Base-by-base conservation (phyloP, 768 basidiomycete species). In the Mycena haematopus region DNA sequence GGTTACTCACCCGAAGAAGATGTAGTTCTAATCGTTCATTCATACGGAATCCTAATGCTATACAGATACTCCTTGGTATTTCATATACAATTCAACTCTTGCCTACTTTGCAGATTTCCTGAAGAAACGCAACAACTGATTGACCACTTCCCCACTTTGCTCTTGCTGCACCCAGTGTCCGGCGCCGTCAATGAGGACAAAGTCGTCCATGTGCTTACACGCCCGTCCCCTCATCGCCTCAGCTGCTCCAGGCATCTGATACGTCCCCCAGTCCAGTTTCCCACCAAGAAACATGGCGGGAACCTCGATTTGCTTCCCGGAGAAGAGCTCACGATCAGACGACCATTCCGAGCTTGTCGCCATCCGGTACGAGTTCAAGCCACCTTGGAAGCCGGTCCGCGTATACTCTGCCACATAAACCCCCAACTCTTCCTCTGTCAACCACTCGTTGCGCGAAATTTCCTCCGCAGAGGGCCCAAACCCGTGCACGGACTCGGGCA, bases 381-480 rank as follows among this genome's bases (percentile, higher is more conserved):
- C 86, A n/a, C 86, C 86, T 68, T 87, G 86, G 60, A 88, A 88
- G 1, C 88, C 86, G 1, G 83, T 85, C 44, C 80, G 75, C 0
- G 68, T 65, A 60, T 80, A 89, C 65, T 82, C 81, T 22, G 76
- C 65, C 2, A 80, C 78, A 67, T 86, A 88, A 13, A 85, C 79
- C 0, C 60, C 71, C 14, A 86, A 77, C 51, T 84, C 84, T 0
- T 74, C 78, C 11, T 83, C 80, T 5, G 79, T 60, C 10, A 88
- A 72, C 87, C 87, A 89, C 11, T 56, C 44, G 40, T 75, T 75
- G 11, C 46, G 36, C 11, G 61, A 50, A 7, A 76, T 66, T 53
- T 77, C 74, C 25, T 63, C 70, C 35, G 69, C 36, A 3, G 75
- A 73, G 9, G 79, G 80, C 4, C 73, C 73, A 19, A 78, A 68